Evolutionary conservation across 2,329 filamentous ascomycete species (phyloP).

Genomic region (Aspergillus tanneri): DNA sequence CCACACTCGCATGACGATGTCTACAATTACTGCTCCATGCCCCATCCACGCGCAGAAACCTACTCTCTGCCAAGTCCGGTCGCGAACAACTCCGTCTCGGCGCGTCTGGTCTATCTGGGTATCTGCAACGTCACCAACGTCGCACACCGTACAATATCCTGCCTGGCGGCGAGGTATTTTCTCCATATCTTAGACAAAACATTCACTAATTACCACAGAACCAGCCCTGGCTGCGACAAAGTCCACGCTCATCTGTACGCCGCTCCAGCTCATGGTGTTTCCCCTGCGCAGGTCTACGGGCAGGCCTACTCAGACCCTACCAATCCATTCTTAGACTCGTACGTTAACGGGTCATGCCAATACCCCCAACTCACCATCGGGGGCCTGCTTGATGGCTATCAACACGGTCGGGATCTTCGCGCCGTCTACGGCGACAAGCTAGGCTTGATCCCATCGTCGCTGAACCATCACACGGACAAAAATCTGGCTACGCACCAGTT

Average conservation of each 20-base stretch:
- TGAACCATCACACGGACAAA: constrained; percentile 25
- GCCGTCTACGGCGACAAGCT: constrained; percentile 35
- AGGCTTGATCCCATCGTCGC: constrained; percentile 30
- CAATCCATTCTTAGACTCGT: constrained; percentile 34
- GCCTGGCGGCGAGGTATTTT: constrained; percentile 38
- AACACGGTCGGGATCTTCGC: constrained; percentile 39
- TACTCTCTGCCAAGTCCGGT: constrained; percentile 34
- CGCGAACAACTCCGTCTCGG: constrained; percentile 26
- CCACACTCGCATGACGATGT: constrained; percentile 26
- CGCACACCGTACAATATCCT: constrained; percentile 42
- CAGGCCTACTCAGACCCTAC: constrained; percentile 38
- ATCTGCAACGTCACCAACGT: constrained; percentile 41
- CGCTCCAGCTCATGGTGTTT: constrained; percentile 20
- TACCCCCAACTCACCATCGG: constrained; percentile 43
- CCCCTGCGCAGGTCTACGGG: constrained; percentile 35
- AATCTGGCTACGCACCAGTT: constrained; percentile 40
- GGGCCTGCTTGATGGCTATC: constrained; percentile 39
- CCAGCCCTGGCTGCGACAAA: constrained; percentile 39
- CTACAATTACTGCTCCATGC: constrained; percentile 44
- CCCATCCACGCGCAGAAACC: constrained; percentile 36
- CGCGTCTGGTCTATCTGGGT: constrained; percentile 38
- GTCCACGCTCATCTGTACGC: constrained; percentile 40
- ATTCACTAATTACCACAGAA: constrained; percentile 24
- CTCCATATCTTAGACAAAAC: background rate
- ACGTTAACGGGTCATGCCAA: constrained; percentile 39